Base-by-base conservation (phyloP, 805 yeast species). In the Metschnikowia amazonensis region DNA sequence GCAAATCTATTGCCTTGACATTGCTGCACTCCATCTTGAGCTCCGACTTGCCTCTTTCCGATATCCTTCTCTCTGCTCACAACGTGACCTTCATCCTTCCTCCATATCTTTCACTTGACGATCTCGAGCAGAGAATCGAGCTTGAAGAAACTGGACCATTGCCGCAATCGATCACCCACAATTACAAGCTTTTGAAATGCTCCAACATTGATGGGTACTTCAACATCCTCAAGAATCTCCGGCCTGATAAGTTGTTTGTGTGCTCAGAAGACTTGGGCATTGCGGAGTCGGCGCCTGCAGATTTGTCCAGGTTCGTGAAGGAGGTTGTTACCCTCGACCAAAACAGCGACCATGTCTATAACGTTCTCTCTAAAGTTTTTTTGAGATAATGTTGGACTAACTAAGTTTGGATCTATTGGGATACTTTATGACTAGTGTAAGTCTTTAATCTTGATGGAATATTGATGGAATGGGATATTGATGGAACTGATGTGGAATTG, bases 21-120 rank as follows among this genome's bases (percentile, higher is more conserved):
- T 63, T 71, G 36, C 69, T 72, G 37, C 69, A 69, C 42, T 64
- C 72, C 24, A 66, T 71, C n/a, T 55, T 71, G 47, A 63, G 59
- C 43, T 60, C 66, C 38, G 55, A 60, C 39, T 55, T 70, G 23
- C 75, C 75, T 2, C 59, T 71, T 43, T 57, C 65, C 45, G 74
- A 70, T 17, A 69, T 70, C 14, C 57, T 71, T 36, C 46, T 62
- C 44, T 65, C 63, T 25, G 55, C 66, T 2, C 70, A 66, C 25
- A 71, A 71, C 50, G 69, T 71, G 31, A 67, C 72, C 6, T 71
- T 71, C 51, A 71, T 71, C 39, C 62, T 71, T 24, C 75, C 76
- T 5, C 76, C 76, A 3, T 64, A 70, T 43, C 59, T 71, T 23
- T 63, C 67, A 10, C 55, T 66, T 24, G 74, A 69, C 27, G 76